These are phyloP conservation scores for Beauveria caledonica DNA, from an alignment of 2,329 filamentous ascomycete genomes.

Conservation along the genomic window DNA sequence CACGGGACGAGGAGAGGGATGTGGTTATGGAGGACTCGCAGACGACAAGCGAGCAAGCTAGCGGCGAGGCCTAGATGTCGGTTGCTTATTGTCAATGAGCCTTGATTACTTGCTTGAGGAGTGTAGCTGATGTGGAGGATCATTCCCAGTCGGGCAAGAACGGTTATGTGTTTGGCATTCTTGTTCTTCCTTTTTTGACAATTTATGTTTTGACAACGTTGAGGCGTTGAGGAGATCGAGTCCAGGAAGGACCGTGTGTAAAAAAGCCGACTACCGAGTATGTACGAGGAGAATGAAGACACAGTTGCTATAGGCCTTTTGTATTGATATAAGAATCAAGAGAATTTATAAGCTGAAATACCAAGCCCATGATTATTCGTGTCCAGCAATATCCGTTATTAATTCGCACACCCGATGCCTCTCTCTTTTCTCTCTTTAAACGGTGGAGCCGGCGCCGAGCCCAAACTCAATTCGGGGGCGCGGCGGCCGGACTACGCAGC, in stretches of 20 bases:
- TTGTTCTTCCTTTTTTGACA: neutral
- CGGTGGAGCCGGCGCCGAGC: neutral
- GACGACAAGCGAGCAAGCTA: conserved; percentile 4
- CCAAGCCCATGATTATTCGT: neutral
- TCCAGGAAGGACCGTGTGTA: neutral
- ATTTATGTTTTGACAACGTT: neutral
- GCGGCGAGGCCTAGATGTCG: conserved; percentile 1
- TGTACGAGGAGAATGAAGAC: neutral
- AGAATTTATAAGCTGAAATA: neutral
- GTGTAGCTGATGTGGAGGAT: neutral
- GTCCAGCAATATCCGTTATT: neutral
- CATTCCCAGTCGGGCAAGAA: neutral
- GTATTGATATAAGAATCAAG: neutral
- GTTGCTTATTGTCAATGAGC: neutral
- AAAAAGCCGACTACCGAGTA: neutral
- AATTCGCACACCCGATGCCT: neutral
- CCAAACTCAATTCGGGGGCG: neutral
- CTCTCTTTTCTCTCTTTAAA: neutral
- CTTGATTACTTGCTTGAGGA: neutral
- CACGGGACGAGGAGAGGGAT: neutral
- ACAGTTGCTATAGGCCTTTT: neutral
- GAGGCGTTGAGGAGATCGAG: neutral
- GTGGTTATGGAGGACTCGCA: conserved; percentile 3
- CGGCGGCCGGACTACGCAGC: neutral
- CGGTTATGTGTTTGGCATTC: neutral